Evolutionary conservation across 1,284 basidiomycete genomes (phyloP), one percentile per base, ranked within the genome.

Genomic region (Puccinia coronata): DNA sequence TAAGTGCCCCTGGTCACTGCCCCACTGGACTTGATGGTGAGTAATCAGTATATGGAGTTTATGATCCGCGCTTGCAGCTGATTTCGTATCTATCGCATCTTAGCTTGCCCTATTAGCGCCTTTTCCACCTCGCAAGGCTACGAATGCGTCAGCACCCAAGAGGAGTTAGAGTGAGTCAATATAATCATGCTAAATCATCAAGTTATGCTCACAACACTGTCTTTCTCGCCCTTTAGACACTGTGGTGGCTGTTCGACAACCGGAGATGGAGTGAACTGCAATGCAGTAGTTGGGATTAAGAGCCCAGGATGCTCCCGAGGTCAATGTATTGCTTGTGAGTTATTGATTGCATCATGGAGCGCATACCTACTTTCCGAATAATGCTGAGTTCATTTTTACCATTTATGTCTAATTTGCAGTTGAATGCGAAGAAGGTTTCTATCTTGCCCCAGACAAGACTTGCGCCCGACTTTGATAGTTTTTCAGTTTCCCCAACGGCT

Each of bases 71-170:
- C 23, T n/a, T 41, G 14, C 8, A n/a, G 41, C 63, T 67, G 63
- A 67, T 67, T 8, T 43, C n/a, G n/a, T n/a, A n/a, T 47, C 25
- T 0, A 18, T 70, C 47, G 18, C 11, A 47, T 47, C 0, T 6
- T 69, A 78, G 76, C 76, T 49, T 78, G 76, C n/a, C 76, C 76
- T 12, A 53, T 78, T n/a, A 78, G 76, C n/a, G 28, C 76, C 36
- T 78, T 70, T 47, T 67, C 59, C 18, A 28, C 76, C 25, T 78
- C 76, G 11, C 51, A 53, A 53, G 76, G 76, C 14, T 78, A 69
- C 20, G 63, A 78, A 69, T 78, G 76, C 57, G 63, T 77, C 59
- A 65, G 49, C 28, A 69, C 63, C 47, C 59, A 57, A 41, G 43
- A 78, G 11, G 76, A 78, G 53, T 31, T 78, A 67, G 70, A 72